Conservation (phyloP, 1,284 basidiomycete genomes). For the Austroboletus niveus region DNA sequence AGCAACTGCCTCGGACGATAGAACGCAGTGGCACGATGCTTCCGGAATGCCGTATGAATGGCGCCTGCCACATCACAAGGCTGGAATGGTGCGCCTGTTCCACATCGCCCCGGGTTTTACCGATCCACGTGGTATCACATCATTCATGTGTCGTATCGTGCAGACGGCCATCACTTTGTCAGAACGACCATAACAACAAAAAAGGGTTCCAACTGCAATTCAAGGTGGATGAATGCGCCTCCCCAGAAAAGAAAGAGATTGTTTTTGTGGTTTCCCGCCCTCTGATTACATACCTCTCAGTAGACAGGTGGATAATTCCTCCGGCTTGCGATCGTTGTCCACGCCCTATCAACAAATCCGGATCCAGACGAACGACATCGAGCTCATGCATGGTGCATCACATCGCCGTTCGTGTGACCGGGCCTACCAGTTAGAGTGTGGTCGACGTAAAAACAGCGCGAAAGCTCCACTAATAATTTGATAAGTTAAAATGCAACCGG, state of each 20-base stretch:
- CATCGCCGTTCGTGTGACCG: not conserved
- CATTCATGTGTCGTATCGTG: not conserved
- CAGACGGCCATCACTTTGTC: too few relatives aligned
- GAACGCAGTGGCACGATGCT: too few relatives aligned
- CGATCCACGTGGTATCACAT: not conserved
- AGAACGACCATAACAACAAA: too few relatives aligned
- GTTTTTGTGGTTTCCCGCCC: too few relatives aligned
- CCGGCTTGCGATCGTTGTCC: not conserved
- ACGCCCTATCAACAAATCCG: not conserved
- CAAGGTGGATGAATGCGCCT: too few relatives aligned
- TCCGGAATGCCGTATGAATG: not conserved
- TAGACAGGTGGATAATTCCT: too few relatives aligned
- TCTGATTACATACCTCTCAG: too few relatives aligned
- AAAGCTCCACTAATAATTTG: conserved; percentile 4
- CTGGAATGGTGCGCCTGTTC: not conserved
- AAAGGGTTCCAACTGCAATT: too few relatives aligned
- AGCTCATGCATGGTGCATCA: not conserved
- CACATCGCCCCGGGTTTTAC: not conserved
- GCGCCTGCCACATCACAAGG: not conserved
- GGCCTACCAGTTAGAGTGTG: not conserved
- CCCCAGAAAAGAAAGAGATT: too few relatives aligned
- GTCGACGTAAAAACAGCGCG: not conserved
- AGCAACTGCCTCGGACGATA: too few relatives aligned
- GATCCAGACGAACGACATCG: not conserved
- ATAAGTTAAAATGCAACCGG: conserved; percentile 20